phyloP scores from a whole-genome alignment of 257 asterid genomes.

The Penstemon davidsonii region DNA sequence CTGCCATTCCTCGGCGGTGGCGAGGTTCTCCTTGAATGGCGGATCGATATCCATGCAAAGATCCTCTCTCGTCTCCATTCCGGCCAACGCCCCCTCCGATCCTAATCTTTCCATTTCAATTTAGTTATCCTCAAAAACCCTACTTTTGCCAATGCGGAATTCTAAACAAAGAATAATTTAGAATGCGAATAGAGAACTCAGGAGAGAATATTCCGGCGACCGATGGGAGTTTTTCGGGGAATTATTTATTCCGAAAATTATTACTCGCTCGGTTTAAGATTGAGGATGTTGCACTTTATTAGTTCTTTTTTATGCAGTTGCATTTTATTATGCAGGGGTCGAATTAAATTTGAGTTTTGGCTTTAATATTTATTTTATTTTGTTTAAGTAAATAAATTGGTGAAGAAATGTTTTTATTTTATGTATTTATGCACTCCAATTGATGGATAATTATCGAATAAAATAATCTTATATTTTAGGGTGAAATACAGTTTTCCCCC shows the following conservation, averaged over 20 bases:
- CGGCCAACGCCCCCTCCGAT: conserved; percentile 62
- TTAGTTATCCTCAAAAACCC: conserved; percentile 39
- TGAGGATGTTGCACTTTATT: conserved; percentile 13
- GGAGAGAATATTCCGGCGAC: conserved; percentile 27
- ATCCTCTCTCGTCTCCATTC: conserved; percentile 77
- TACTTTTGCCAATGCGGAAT: conserved; percentile 13
- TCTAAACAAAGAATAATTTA: not conserved
- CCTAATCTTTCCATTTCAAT: conserved; percentile 60
- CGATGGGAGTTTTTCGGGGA: not conserved
- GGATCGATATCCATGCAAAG: conserved; percentile 91
- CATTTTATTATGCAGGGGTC: too few relatives aligned
- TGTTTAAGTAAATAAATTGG: too few relatives aligned
- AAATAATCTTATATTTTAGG: too few relatives aligned
- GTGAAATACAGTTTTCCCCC: too few relatives aligned
- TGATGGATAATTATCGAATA: too few relatives aligned
- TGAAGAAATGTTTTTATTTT: too few relatives aligned
- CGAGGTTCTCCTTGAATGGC: conserved; percentile 65
- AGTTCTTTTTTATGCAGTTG: too few relatives aligned
- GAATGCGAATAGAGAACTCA: conserved; percentile 5
- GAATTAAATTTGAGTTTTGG: too few relatives aligned
- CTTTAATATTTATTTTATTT: too few relatives aligned
- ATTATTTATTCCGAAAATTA: too few relatives aligned
- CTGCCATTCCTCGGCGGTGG: conserved; percentile 91
- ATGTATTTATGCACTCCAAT: too few relatives aligned
- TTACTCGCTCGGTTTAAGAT: conserved; percentile 15